These are phyloP conservation scores for Juncus inflexus DNA, from an alignment of 176 grass and related monocot species.

Conservation along the genomic window DNA sequence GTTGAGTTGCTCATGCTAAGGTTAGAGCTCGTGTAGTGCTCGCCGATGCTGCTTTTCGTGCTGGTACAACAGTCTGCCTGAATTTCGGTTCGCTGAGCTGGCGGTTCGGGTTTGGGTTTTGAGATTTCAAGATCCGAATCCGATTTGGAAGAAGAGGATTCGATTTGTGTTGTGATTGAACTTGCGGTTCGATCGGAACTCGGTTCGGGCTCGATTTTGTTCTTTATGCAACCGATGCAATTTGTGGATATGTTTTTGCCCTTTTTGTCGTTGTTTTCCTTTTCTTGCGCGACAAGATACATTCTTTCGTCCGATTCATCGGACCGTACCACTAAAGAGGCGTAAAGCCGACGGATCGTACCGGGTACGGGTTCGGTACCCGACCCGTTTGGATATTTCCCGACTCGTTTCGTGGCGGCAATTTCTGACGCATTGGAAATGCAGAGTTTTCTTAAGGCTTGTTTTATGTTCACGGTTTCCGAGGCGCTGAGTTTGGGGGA, in stretches of 20 bases:
- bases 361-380: constrained; percentile 56
- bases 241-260: constrained; percentile 22
- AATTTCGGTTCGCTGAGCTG: constrained; percentile 38
- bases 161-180: neutral
- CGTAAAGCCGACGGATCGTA: constrained; percentile 81
- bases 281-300: constrained; percentile 41
- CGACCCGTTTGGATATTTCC: constrained; percentile 46
- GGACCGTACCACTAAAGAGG: constrained; percentile 70
- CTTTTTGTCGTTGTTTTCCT: constrained; percentile 27
- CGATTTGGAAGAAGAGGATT: constrained; percentile 6
- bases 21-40: constrained; percentile 59
- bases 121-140: constrained; percentile 5
- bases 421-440: constrained; percentile 96
- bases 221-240: constrained; percentile 27
- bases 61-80: constrained; percentile 65
- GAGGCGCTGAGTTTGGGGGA: constrained; percentile 61
- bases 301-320: constrained; percentile 48
- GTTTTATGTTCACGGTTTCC: constrained; percentile 86
- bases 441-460: constrained; percentile 73
- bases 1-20: constrained; percentile 59
- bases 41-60: constrained; percentile 82
- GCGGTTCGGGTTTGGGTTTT: constrained; percentile 14
- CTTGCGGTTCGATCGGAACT: constrained; percentile 23
- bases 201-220: constrained; percentile 18
- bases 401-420: constrained; percentile 70